Conservation (phyloP, 768 basidiomycete genomes). For the Pleurotus sapidus region DNA sequence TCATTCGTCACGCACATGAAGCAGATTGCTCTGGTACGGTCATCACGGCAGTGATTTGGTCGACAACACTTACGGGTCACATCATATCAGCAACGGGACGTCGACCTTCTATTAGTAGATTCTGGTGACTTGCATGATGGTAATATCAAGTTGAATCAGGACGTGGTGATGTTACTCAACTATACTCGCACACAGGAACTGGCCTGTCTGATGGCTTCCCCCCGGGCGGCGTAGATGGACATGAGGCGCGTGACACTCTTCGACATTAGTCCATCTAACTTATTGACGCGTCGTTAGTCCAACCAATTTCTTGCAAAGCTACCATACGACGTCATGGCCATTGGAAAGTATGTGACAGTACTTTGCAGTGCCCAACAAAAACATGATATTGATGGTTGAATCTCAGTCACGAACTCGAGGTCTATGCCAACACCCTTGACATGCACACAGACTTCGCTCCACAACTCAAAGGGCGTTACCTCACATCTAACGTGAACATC, state of each 20-base stretch:
- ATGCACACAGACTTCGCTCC: conserved; percentile 72
- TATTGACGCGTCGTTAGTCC: not conserved
- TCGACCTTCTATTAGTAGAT: conserved; percentile 82
- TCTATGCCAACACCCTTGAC: conserved; percentile 62
- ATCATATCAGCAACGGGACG: conserved; percentile 51
- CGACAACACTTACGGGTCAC: not conserved
- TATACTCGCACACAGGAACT: conserved; percentile 43
- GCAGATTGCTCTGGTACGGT: conserved; percentile 54
- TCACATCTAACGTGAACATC: conserved; percentile 86
- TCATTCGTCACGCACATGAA: conserved; percentile 89
- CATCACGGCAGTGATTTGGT: not conserved
- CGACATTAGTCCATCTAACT: too few species aligned
- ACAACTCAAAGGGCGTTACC: conserved; percentile 65
- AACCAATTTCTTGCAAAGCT: conserved; percentile 5
- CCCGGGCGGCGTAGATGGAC: conserved; percentile 65
- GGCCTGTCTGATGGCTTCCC: conserved; percentile 78
- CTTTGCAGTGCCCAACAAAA: not conserved
- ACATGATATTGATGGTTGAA: not conserved
- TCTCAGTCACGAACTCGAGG: conserved; percentile 77
- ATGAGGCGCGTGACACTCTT: conserved; percentile 46
- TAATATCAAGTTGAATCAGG: conserved; percentile 8
- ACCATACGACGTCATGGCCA: conserved; percentile 76
- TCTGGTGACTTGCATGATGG: conserved; percentile 81
- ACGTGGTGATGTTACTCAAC: not conserved
- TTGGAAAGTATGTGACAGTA: conserved; percentile 67